Evolutionary conservation across 73 alveolate species (phyloP), one percentile per base, ranked within the genome.

Genomic region (Symbiodinium natans): DNA sequence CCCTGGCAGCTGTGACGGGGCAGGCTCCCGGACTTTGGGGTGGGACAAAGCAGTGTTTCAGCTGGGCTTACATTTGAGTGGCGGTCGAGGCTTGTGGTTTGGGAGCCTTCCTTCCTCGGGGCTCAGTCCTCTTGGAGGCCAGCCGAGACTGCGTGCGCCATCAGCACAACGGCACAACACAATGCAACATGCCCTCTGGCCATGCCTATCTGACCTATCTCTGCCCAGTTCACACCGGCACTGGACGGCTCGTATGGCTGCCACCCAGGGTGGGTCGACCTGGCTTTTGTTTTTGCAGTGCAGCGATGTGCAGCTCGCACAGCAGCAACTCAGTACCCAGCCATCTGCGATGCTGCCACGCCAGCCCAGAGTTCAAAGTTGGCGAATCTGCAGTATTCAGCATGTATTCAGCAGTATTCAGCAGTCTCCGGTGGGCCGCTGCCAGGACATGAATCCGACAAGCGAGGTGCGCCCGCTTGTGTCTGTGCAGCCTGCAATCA

Each of bases 231-330:
- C n/a, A n/a, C 96, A 34, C 96, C 96, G 39, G 96, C 96, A 41
- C 38, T 90, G 38, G 96, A 39, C 38, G 87, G 96, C 48, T 89
- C 95, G 46, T 90, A 90, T 71, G 96, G 96, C 41, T 90, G 96
- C 87, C 71, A 74, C 38, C 77, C 88, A 74, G 96, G 96, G 43
- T 90, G 96, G 95, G 95, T 39, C 43, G 41, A 43, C 94, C 83
- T 15, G 87, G 43, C 87, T 38, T 77, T 63, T 56, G 75, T 25
- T 15, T 77, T 29, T 56, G 75, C 75, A 15, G 80, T 9, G 21
- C 19, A 27, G 59, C n/a, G n/a, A n/a, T n/a, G n/a, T n/a, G n/a
- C n/a, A n/a, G n/a, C n/a, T n/a, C n/a, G n/a, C n/a, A n/a, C n/a
- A n/a, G n/a, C n/a, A n/a, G n/a, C n/a, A n/a, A n/a, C n/a, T n/a